Evolutionary conservation across 345 rosid genomes (phyloP).

Genomic region (Isatis tinctoria): DNA sequence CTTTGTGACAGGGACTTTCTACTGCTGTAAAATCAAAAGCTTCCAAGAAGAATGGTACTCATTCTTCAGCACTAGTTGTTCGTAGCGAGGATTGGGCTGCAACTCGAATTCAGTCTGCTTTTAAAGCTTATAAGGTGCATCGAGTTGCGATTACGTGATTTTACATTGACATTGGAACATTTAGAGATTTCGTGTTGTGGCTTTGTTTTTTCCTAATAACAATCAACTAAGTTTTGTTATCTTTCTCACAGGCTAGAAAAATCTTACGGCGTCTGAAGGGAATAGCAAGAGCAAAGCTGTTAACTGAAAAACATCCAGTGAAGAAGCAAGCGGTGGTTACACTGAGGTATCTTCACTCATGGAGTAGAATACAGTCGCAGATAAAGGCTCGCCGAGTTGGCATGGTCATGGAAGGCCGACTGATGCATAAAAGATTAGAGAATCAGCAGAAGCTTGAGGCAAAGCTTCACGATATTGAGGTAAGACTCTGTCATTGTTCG

Average conservation of each 20-base stretch:
- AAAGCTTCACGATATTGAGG: conserved; percentile 84
- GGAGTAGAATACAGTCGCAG: conserved; percentile 77
- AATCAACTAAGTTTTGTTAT: not conserved
- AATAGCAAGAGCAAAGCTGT: conserved; percentile 46
- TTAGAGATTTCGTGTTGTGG: not conserved
- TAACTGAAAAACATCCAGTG: conserved; percentile 41
- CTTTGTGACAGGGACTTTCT: conserved; percentile 45
- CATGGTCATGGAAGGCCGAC: conserved; percentile 78
- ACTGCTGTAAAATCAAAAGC: conserved; percentile 54
- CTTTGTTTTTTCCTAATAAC: not conserved
- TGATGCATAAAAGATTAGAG: conserved; percentile 78
- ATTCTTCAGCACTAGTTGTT: conserved; percentile 30
- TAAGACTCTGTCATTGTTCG: conserved; percentile 9
- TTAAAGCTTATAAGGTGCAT: conserved; percentile 67
- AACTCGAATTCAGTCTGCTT: conserved; percentile 64
- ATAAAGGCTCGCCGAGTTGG: conserved; percentile 61
- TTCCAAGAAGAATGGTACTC: conserved; percentile 54
- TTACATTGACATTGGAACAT: not conserved
- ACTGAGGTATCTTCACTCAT: conserved; percentile 67
- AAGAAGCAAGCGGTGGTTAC: conserved; percentile 63
- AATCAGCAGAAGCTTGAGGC: conserved; percentile 95
- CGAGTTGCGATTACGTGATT: not conserved
- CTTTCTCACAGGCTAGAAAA: conserved; percentile 64
- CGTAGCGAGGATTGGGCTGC: conserved; percentile 63
- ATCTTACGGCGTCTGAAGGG: conserved; percentile 61